Conservation (phyloP, 2,329 filamentous ascomycete genomes). For the Ceratocystis ficicola region DNA sequence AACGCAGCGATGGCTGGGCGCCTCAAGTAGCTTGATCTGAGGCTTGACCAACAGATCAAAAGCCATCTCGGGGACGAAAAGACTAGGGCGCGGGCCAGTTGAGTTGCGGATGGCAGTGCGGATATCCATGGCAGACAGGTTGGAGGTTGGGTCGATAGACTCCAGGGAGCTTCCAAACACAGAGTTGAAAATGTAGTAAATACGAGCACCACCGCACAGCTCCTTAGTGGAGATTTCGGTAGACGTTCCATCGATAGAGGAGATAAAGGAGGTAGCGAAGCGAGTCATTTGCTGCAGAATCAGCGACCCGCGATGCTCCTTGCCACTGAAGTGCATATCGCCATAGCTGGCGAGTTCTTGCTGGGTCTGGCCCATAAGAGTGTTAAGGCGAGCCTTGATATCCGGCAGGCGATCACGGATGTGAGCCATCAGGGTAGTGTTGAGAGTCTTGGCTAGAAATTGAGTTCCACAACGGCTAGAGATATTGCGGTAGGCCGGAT, state of each 20-base stretch:
- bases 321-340: slow-evolving; percentile 93
- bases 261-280: slow-evolving; percentile 94
- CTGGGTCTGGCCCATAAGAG: slow-evolving; percentile 98
- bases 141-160: slow-evolving; percentile 89
- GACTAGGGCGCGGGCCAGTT: slow-evolving; percentile 82
- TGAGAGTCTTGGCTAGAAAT: slow-evolving; percentile 86
- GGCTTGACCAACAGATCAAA: slow-evolving; percentile 97
- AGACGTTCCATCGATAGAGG: slow-evolving; percentile 95
- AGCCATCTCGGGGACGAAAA: slow-evolving; percentile 94
- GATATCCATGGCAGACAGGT: slow-evolving; percentile 88
- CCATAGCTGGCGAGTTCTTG: slow-evolving; percentile 97
- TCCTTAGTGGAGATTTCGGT: slow-evolving; percentile 98
- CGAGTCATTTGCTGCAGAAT: slow-evolving; percentile 97
- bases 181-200: slow-evolving; percentile 99
- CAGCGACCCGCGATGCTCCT: slow-evolving; percentile 87
- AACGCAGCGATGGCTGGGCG: slow-evolving; percentile 89
- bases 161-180: slow-evolving; percentile 95
- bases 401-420: slow-evolving; percentile 92
- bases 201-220: slow-evolving; percentile 82
- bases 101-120: slow-evolving; percentile 96
- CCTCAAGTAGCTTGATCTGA: slow-evolving; percentile 92
- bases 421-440: slow-evolving; percentile 88
- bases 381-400: slow-evolving; percentile 96
- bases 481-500: slow-evolving; percentile 95
- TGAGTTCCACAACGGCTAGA: slow-evolving; percentile 85